These are phyloP conservation scores for Trametes punicea DNA, from an alignment of 768 basidiomycete species.

Conservation along the genomic window DNA sequence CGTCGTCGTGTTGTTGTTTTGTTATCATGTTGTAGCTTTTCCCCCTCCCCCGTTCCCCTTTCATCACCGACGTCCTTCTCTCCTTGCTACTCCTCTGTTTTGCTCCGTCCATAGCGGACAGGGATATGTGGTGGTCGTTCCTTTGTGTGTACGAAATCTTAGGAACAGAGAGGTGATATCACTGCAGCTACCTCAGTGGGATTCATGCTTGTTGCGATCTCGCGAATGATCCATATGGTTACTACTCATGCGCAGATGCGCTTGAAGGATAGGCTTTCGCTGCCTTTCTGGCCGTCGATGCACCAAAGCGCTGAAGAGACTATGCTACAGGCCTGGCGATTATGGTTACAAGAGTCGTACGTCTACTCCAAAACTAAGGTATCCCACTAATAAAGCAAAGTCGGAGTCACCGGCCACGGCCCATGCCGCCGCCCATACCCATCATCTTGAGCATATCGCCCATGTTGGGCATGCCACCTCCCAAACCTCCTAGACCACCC, in stretches of 20 bases:
- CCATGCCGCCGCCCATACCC: slow-evolving; percentile 54
- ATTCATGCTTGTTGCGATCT: slow-evolving; percentile 9
- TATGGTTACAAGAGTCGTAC: slow-evolving; percentile 12
- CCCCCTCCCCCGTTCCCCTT: slow-evolving; percentile 8
- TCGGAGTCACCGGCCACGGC: slow-evolving; percentile 6
- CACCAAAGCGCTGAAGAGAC: background rate
- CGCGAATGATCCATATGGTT: slow-evolving; percentile 19
- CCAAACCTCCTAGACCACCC: slow-evolving; percentile 51
- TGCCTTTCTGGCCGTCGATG: background rate
- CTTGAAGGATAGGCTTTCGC: too few relatives aligned
- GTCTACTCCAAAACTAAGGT: slow-evolving; percentile 14
- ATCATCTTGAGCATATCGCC: slow-evolving; percentile 86
- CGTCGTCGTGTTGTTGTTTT: slow-evolving; percentile 23
- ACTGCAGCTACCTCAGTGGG: slow-evolving; percentile 23
- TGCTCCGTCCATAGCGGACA: slow-evolving; percentile 21
- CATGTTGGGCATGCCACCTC: slow-evolving; percentile 68
- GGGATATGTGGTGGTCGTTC: slow-evolving; percentile 31
- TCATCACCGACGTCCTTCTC: slow-evolving; percentile 14
- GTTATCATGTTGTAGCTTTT: slow-evolving; percentile 23
- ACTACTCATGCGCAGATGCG: background rate
- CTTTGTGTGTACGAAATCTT: slow-evolving; percentile 30
- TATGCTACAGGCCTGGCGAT: slow-evolving; percentile 13
- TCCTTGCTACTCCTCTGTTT: slow-evolving; percentile 26
- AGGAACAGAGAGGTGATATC: slow-evolving; percentile 31
- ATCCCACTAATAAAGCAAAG: slow-evolving; percentile 4